Evolutionary conservation across 2,329 filamentous ascomycete species (phyloP), one percentile per base, ranked within the genome.

Genomic region (Dactylellina cionopaga): DNA sequence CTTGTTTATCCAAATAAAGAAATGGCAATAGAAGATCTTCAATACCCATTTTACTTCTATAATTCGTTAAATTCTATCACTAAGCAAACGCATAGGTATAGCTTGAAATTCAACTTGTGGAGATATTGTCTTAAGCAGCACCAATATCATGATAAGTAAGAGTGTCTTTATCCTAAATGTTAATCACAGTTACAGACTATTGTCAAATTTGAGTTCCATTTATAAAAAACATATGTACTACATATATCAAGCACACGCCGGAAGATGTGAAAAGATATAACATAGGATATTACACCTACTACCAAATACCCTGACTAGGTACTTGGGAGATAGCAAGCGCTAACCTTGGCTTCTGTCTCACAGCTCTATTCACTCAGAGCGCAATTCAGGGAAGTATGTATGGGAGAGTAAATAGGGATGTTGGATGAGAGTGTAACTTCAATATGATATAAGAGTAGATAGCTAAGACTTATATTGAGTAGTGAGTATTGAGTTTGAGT

Each of bases 111-210:
- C 25, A 51, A 51, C 25, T 24, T 51, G 46, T 51, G 46, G 46
- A 51, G 46, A 31, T 15, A 51, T 15, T 51, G 46, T 31, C n/a
- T 24, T 9, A 51, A 27, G 22, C 46, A 51, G 25, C 46, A 51
- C 46, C 19, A 29, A 51, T 29, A 31, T 15, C 13, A 29, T 6
- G 17, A 27, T 25, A 15, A 15, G 3, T 13, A 29, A n/a, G 13
- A 51, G 11, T 51, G 46, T 25, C 46, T 15, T 15, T 51, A 51
- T 51, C 46, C 46, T 19, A 10, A 31, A 51, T 51, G 46, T 15
- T 15, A 41, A 15, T 41, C 17, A 7, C 7, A 41, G 17, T 7
- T 15, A 7, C 10, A 11, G 9, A 41, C 10, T 7, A 15, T 11
- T 7, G 9, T 11, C 9, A 15, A 41, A 15, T 41, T 41, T 15